A percentile compares a stretch with the other conserved stretches of the same genome.
Evolutionary conservation across 192 early-diverging fungal species (phyloP).

Genomic region (Martensiomyces pterosporus): DNA sequence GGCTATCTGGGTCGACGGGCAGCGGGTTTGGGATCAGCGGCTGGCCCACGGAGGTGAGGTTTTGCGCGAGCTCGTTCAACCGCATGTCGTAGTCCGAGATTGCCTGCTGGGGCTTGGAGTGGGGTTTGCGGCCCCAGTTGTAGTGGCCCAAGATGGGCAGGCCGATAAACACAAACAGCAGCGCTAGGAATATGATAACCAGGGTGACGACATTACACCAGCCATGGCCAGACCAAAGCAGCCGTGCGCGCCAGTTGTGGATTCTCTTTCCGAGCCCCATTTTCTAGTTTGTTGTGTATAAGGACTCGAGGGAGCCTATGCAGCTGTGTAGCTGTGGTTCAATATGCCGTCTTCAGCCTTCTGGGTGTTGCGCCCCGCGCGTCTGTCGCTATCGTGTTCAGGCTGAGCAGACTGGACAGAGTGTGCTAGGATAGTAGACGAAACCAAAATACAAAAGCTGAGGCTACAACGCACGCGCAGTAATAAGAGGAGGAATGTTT

Average conservation of each 20-base stretch:
- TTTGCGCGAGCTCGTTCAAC: conserved; percentile 20
- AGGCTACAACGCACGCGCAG: too few relatives aligned
- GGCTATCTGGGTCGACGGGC: conserved; percentile 49
- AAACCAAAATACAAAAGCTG: too few relatives aligned
- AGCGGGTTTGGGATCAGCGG: conserved; percentile 31
- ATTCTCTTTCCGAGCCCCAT: conserved; percentile 35
- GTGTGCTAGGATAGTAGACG: too few relatives aligned
- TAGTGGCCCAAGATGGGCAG: conserved; percentile 47
- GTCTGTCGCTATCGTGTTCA: too few relatives aligned
- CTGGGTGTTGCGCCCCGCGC: too few relatives aligned
- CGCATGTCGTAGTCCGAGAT: conserved; percentile 40
- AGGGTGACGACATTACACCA: conserved; percentile 52
- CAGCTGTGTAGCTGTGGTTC: too few relatives aligned
- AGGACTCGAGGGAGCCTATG: too few relatives aligned
- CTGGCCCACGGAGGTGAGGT: conserved; percentile 31
- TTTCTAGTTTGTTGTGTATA: too few relatives aligned
- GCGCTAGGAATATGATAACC: conserved; percentile 31
- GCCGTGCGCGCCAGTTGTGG: conserved; percentile 31
- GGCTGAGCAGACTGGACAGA: too few relatives aligned
- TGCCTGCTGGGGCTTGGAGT: conserved; percentile 2
- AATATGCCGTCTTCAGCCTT: too few relatives aligned
- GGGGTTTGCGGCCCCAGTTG: conserved; percentile 39
- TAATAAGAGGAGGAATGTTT: too few relatives aligned
- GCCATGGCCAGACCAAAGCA: conserved; percentile 49
- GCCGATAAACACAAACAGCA: conserved; percentile 50